Base-by-base conservation (phyloP, 192 early-diverging fungal genomes). In the Funneliformis geosporum region DNA sequence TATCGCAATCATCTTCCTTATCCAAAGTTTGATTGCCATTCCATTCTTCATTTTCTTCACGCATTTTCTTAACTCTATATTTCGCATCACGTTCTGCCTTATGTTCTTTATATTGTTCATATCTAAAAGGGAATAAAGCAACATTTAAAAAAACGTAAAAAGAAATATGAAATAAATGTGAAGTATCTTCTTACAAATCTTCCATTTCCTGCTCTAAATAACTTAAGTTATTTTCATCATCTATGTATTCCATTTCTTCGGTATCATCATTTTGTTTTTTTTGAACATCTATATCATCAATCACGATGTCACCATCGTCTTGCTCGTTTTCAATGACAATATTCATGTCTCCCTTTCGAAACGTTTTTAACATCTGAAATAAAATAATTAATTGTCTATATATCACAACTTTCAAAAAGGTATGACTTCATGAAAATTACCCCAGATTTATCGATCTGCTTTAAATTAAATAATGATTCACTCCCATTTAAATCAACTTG, bases 31-130 rank as follows among this genome's bases (percentile, higher is more conserved):
- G 85, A 70, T 91, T 90, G 2, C 91, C 91, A 28, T 85, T 87
- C 87, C 91, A 92, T 76, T 92, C 91, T 33, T 89, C 90, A 76
- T 94, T 85, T 14, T 89, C 90, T 21, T 94, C 89, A 27, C 90
- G 86, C 75, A 85, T 86, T 76, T 91, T 88, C 79, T 92, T 89
- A 60, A 94, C 95, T 72, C 88, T 87, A 71, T 87, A 85, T 80
- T 91, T 92, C 16, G 95, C 92, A 83, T 98, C 91, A 6, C 87
- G 89, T 77, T 96, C 90, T 43, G 89, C 82, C 84, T 90, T 91
- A 64, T 91, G 92, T 67, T 92, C 88, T 68, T 87, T 84, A 80
- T 93, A 96, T 60, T 92, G 85, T 8, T 92, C 86, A 80, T 95
- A 95, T 80, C 88, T 87, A n/a, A 70, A 69, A 78, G 88, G 85